Conservation (phyloP, 257 asterid genomes). For the Avicennia marina region DNA sequence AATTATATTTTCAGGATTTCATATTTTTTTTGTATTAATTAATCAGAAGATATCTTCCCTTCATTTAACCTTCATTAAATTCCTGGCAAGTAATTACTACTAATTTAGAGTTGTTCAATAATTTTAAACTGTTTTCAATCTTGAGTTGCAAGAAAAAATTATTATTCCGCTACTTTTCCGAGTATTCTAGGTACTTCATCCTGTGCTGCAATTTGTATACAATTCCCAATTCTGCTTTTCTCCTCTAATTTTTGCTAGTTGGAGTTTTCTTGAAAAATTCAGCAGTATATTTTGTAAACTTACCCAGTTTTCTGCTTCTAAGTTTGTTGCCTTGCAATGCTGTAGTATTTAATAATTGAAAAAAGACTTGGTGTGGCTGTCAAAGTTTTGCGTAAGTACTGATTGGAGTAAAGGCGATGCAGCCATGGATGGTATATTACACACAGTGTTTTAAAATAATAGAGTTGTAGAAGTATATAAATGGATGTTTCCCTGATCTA, state of each 20-base stretch:
- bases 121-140: constrained; percentile 7
- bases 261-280: not conserved
- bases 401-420: not conserved
- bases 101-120: constrained; percentile 10
- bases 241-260: not conserved
- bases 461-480: not conserved
- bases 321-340: not conserved
- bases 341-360: not conserved
- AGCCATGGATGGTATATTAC: not conserved
- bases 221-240: not conserved
- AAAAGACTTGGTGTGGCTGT: not conserved
- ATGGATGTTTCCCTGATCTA: not conserved
- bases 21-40: not conserved
- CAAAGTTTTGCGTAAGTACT: not conserved
- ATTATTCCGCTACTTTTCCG: too few species aligned
- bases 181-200: not conserved
- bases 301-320: not conserved
- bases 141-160: not conserved
- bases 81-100: constrained; percentile 14
- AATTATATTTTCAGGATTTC: not conserved
- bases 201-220: constrained; percentile 4
- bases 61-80: constrained; percentile 13
- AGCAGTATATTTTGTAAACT: not conserved
- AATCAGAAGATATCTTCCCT: not conserved
- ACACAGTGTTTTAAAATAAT: too few species aligned